phyloP scores from a whole-genome alignment of 768 basidiomycete species.

The Mycena venus region DNA sequence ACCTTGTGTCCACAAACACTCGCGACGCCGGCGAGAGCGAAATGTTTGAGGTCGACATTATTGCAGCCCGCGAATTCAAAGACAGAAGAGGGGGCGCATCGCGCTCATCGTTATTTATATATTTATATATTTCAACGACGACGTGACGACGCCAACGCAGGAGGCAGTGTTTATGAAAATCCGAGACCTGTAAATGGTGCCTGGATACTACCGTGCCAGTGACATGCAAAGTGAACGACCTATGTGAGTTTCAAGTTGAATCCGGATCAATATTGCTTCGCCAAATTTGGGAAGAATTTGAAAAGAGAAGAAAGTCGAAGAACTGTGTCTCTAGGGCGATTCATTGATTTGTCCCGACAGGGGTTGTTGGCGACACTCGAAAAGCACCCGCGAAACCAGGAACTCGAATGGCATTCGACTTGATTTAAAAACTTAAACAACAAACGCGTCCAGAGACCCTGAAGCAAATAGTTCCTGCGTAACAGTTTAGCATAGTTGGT shows the following conservation, averaged over 20 bases:
- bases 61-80: not conserved
- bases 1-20: slow-evolving; percentile 11
- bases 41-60: not conserved
- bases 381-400: not conserved
- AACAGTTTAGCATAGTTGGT: not conserved
- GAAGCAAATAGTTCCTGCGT: slow-evolving; percentile 27
- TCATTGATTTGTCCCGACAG: not conserved
- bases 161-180: no score
- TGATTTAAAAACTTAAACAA: not conserved
- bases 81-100: not conserved
- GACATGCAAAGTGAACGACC: no score
- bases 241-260: no score
- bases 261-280: no score
- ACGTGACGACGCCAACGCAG: not conserved
- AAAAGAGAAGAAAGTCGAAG: no score
- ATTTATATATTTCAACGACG: no score
- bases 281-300: no score
- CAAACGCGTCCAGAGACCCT: slow-evolving; percentile 29
- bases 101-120: not conserved
- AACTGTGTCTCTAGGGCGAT: no score
- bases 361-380: not conserved
- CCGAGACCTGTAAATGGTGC: no score
- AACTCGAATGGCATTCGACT: no score
- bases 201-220: no score
- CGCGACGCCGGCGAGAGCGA: slow-evolving; percentile 10